Conservation (phyloP, 352 stramenopile species). For the Globisporangium emineosum region DNA sequence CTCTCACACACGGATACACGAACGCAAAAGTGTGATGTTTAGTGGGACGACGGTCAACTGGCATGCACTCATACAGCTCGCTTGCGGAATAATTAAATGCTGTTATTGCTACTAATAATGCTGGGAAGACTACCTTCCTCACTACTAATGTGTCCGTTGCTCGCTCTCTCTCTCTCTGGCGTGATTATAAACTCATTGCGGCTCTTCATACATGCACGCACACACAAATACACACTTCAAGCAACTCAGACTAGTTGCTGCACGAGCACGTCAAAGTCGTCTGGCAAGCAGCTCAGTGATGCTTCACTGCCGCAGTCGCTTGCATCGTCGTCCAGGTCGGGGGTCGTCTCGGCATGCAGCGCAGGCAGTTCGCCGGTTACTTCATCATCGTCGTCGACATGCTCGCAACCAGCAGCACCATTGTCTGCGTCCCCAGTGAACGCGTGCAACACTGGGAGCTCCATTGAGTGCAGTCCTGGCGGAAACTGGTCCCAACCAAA, state of each 20-base stretch:
- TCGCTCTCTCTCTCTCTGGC: neutral
- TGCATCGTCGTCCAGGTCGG: neutral
- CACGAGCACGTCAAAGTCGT: conserved; percentile 14
- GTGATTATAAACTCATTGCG: neutral
- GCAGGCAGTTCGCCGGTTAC: neutral
- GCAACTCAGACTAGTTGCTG: conserved; percentile 1
- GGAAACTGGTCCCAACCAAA: conserved; percentile 12
- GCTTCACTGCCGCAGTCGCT: neutral
- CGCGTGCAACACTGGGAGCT: conserved; percentile 6
- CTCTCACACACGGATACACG: neutral
- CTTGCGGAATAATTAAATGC: neutral
- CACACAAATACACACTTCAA: neutral
- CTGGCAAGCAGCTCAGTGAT: neutral
- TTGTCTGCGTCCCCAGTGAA: neutral
- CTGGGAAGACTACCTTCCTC: neutral
- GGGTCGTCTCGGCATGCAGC: conserved; percentile 3
- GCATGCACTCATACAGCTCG: no score
- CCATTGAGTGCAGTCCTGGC: neutral
- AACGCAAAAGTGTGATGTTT: no score
- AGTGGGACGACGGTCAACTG: no score
- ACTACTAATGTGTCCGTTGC: neutral
- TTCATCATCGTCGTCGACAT: neutral
- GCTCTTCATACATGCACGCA: neutral
- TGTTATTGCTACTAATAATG: neutral
- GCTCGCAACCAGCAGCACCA: no score